Evolutionary conservation across 2,329 filamentous ascomycete genomes (phyloP), one percentile per base, ranked within the genome.

Genomic region (Fusarium proliferatum): DNA sequence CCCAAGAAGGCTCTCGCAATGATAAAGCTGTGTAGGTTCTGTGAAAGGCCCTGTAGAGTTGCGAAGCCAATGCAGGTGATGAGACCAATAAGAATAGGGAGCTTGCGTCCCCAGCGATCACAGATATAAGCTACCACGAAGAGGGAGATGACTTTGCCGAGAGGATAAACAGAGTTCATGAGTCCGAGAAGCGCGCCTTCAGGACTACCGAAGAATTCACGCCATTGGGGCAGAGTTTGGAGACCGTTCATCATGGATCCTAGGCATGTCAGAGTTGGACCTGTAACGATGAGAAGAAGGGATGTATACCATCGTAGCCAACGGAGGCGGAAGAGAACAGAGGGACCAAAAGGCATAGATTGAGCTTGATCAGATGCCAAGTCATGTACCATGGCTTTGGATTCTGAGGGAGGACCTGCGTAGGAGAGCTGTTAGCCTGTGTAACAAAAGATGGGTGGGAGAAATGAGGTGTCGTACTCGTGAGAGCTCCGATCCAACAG

Each of bases 171-270:
- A 13, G 82, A 79, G 42, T 80, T 82, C 61, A 84, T 79, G 15
- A 81, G 73, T 17, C 83, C 83, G 4, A 84, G 78, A 16, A 79
- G 69, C 13, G 80, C 77, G 2, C 80, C 82, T 9, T 69, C 41
- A 4, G 83, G 83, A 42, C 82, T 74, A 13, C 78, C 77, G 55
- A 86, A 85, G 67, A 84, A 85, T 5, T 70, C 60, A 43, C 81
- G 80, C 84, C 85, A 86, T 63, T 81, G 76, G 0, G 78, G 66
- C 0, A 85, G 77, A 5, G 84, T 80, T 58, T 86, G 84, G 1
- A 86, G 78, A 9, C 84, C 85, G 65, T 86, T 86, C 82, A 84
- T 84, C 64, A 86, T 80, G 2, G 82, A 83, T n/a, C 80, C 81
- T 77, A 1, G 0, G 2, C 8, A 9, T 55, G n/a, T 60, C 12